A percentile compares a stretch with the other conserved stretches of the same genome.
Conservation (phyloP, 176 grass and related monocot genomes). For the Raddia distichophylla region DNA sequence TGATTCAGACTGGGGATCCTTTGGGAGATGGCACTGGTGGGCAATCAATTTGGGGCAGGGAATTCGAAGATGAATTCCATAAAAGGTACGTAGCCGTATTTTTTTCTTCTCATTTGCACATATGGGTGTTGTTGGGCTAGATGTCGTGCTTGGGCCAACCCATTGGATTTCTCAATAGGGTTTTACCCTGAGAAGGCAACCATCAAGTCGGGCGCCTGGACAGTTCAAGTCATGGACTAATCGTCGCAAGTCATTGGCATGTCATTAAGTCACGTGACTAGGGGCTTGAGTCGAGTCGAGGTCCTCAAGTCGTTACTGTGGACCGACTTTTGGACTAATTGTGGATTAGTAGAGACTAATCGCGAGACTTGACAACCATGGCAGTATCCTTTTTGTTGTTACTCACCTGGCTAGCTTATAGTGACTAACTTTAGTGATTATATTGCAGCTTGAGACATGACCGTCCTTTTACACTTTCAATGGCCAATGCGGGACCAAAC, state of each 20-base stretch:
- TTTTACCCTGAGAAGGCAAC: too few species aligned
- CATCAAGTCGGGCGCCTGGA: too few species aligned
- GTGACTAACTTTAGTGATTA: conserved; percentile 5
- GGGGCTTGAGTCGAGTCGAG: too few species aligned
- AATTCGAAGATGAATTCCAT: conserved; percentile 99
- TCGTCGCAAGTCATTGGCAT: too few species aligned
- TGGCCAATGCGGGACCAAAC: conserved; percentile 98
- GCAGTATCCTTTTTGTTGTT: neutral
- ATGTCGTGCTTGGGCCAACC: too few species aligned
- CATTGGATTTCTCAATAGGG: too few species aligned
- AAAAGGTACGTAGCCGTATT: conserved; percentile 61
- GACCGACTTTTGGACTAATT: too few species aligned
- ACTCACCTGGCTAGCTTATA: neutral
- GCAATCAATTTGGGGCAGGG: conserved; percentile 96
- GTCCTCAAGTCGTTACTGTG: too few species aligned
- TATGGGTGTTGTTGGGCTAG: neutral
- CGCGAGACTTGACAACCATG: too few species aligned
- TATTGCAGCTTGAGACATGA: conserved; percentile 95
- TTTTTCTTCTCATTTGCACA: neutral
- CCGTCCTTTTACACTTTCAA: conserved; percentile 95
- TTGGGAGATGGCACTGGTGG: conserved; percentile 98
- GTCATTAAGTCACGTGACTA: too few species aligned
- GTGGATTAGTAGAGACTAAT: too few species aligned
- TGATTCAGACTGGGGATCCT: conserved; percentile 96
- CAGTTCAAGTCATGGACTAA: too few species aligned